Evolutionary conservation across 2,329 filamentous ascomycete genomes (phyloP), one percentile per base, ranked within the genome.

Genomic region (Colletotrichum higginsianum): DNA sequence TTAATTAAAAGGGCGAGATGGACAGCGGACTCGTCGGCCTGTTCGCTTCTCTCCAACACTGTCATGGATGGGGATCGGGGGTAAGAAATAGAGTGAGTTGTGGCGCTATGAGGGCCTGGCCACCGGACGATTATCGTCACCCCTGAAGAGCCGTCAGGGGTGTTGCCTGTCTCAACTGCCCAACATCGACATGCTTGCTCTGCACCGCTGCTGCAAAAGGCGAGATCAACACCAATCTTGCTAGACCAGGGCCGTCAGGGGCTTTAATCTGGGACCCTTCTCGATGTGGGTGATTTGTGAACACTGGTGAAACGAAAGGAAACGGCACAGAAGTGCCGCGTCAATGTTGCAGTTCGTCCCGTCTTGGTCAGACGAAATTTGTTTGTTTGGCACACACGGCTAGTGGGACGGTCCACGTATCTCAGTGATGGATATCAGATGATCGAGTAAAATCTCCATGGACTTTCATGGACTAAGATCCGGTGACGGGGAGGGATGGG

Each of bases 51-150:
- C 38, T 40, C 67, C 56, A 56, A 61, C 49, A 63, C 56, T 55
- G 61, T 49, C 38, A 62, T 21, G 15, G 56, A 69, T 46, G 62
- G 62, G 56, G 63, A 30, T 55, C 30, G 26, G 21, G 23, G 62
- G 67, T 66, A 44, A 55, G 61, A 23, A 66, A 57, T 70, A 70
- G 21, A 70, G 67, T 66, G 40, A 23, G 12, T 13, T 11, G 42
- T 56, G 62, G 67, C 62, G 67, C 55, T 61, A 50, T 66, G 49
- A 56, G 53, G 63, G 67, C 62, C 62, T 56, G 47, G 67, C 62
- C 62, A 47, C 62, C 49, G 30, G 67, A 30, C 67, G 40, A 56
- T 61, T 66, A 8, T 61, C 49, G 13, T 44, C 15, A 66, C 53
- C 67, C 62, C 23, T 30, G 63, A 5, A 42, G 49, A 30, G 21